Conservation (phyloP, 768 basidiomycete species). For the Collybia mongolica region DNA sequence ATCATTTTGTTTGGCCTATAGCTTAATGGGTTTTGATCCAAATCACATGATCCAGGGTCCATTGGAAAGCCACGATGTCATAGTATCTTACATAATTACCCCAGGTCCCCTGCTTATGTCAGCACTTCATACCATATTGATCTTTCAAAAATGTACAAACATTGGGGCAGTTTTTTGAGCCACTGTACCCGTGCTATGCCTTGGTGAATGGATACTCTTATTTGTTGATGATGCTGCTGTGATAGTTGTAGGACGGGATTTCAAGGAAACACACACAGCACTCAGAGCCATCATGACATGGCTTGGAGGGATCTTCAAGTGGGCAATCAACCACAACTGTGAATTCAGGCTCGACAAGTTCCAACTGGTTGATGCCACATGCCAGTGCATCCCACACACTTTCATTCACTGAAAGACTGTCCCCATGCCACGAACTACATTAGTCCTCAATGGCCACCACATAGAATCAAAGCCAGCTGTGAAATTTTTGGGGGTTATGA, state of each 20-base stretch:
- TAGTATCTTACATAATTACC: too few relatives aligned
- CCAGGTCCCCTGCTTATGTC: too few relatives aligned
- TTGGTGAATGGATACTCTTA: background rate
- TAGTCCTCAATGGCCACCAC: slow-evolving; percentile 3
- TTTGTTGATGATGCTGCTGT: slow-evolving; percentile 1
- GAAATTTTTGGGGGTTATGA: too few relatives aligned
- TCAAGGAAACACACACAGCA: background rate
- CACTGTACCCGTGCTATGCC: background rate
- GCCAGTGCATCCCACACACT: too few relatives aligned
- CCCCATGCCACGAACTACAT: slow-evolving; percentile 1
- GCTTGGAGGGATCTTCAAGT: slow-evolving; percentile 11
- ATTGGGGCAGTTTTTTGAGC: too few relatives aligned
- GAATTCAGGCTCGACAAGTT: slow-evolving; percentile 17
- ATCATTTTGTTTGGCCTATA: too few relatives aligned
- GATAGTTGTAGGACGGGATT: background rate
- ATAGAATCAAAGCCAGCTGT: slow-evolving; percentile 16
- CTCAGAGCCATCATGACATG: slow-evolving; percentile 5
- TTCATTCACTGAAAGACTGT: background rate
- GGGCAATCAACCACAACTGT: slow-evolving; percentile 20
- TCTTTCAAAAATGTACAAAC: too few relatives aligned
- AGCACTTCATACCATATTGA: too few relatives aligned
- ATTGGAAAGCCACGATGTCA: too few relatives aligned
- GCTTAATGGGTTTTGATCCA: too few relatives aligned
- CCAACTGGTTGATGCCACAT: too few relatives aligned
- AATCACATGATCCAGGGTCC: too few relatives aligned